Evolutionary conservation across 2,329 filamentous ascomycete species (phyloP), one percentile per base, ranked within the genome.

Genomic region (Allantophomopsis lycopodina): DNA sequence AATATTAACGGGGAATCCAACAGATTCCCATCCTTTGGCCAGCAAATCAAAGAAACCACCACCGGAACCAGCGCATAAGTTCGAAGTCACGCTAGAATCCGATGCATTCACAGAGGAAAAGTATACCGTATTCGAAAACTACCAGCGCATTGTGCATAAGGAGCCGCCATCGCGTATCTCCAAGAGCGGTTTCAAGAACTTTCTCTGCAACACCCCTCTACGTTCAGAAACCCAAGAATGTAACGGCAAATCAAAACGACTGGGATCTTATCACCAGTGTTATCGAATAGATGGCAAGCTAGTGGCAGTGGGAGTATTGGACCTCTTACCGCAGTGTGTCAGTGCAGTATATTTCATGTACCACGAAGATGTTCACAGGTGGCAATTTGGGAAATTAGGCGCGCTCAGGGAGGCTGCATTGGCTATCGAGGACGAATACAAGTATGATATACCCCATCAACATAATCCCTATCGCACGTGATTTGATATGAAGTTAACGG

Each of bases 341-440:
- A 88, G 83, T 50, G 80, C 80, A 4, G 84, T 91, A 10, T 91
- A 91, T 60, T 85, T 91, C 54, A 61, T 91, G 44, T 91, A 91
- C 52, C 73, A 88, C 51, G 76, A 79, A 51, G 82, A 81, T 46
- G 75, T 86, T 39, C 75, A 82, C 48, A 65, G 68, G 41, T 78
- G 73, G 60, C 69, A 69, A 17, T 80, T 84, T 21, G 84, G 84
- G 1, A 91, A 89, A 57, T 59, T 89, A 5, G 78, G 80, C 30
- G 84, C 83, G 1, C 56, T 89, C 44, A 65, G 78, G 44, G 84
- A 91, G 57, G 81, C 84, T 44, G 66, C 76, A 0, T 57, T 91
- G 20, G 79, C 83, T 0, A 60, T 68, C 2, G 83, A 89, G 51
- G 65, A 64, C 5, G 78, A 73, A 0, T 87, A 88, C 50, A 62